Percentiles rank a stretch among this genome's conserved stretches.
Evolutionary conservation across 352 stramenopile genomes (phyloP).

Genomic region (Pythium oligandrum): DNA sequence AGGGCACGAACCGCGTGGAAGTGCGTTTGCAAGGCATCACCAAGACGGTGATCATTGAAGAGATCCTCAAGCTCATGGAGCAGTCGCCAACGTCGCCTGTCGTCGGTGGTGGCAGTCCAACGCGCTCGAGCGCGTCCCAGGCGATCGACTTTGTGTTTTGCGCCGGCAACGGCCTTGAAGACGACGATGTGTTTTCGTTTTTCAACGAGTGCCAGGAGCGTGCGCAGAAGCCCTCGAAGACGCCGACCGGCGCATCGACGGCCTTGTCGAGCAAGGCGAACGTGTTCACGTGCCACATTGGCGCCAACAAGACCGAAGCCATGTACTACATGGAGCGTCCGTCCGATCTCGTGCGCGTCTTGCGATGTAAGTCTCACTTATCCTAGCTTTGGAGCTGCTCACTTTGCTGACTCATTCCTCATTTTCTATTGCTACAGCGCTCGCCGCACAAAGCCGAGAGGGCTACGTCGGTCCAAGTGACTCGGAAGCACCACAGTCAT

Average conservation of each 20-base stretch:
- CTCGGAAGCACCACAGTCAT: not conserved
- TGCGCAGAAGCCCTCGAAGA: not conserved
- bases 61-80: conserved; percentile 46
- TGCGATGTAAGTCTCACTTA: conserved; percentile 35
- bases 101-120: too few species aligned
- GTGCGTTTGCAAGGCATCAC: conserved; percentile 62
- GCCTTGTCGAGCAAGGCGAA: conserved; percentile 42
- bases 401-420: not conserved
- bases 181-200: conserved; percentile 85
- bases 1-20: conserved; percentile 75
- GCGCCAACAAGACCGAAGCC: conserved; percentile 67
- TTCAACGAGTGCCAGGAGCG: conserved; percentile 63
- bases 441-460: conserved; percentile 56
- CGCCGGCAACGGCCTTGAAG: conserved; percentile 74
- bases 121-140: conserved; percentile 2
- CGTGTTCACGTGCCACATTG: conserved; percentile 75
- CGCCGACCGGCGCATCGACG: conserved; percentile 3
- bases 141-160: conserved; percentile 84
- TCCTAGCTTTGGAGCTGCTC: not conserved
- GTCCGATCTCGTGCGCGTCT: conserved; percentile 49
- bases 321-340: conserved; percentile 70
- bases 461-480: conserved; percentile 20
- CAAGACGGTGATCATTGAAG: conserved; percentile 59
- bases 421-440: conserved; percentile 17
- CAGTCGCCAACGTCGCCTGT: conserved; percentile 17